Evolutionary conservation across 495 filamentous ascomycete genomes (phyloP).

Genomic region (Neurospora sp.): DNA sequence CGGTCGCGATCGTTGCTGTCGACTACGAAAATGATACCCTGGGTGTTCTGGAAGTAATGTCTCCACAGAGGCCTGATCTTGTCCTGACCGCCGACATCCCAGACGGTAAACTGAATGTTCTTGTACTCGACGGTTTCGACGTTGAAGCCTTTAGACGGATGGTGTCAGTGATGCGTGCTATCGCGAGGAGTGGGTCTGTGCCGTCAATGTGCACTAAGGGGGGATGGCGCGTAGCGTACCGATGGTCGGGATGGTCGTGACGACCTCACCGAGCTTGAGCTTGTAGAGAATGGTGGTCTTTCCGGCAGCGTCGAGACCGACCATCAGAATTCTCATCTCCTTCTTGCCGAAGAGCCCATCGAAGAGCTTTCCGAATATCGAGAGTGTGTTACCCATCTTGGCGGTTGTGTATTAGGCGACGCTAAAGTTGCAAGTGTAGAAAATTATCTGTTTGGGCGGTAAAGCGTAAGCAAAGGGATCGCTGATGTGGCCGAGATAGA

Average conservation of each 20-base stretch:
- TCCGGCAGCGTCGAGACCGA: constrained; percentile 96
- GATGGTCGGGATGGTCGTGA: constrained; percentile 98
- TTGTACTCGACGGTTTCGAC: constrained; percentile 99
- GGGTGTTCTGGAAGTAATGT: constrained; percentile 99
- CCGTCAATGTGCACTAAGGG: background rate
- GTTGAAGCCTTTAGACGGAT: constrained; percentile 70
- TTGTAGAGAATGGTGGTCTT: constrained; percentile 99
- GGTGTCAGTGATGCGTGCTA: constrained; percentile 17
- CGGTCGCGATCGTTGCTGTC: constrained; percentile 99
- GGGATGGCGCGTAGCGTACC: constrained; percentile 52
- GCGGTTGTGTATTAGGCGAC: constrained; percentile 11
- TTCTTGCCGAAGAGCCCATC: constrained; percentile 96
- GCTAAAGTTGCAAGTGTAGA: constrained; percentile 5
- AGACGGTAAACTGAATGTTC: constrained; percentile 99
- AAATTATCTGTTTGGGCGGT: constrained; percentile 3
- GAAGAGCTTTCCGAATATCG: constrained; percentile 44
- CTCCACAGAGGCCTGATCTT: constrained; percentile 99
- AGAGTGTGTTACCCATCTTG: constrained; percentile 23
- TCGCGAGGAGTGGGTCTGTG: background rate
- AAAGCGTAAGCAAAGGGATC: constrained; percentile 7
- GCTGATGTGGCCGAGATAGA: background rate
- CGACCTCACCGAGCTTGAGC: constrained; percentile 99
- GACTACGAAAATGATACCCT: constrained; percentile 99
- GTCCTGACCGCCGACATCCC: constrained; percentile 99
- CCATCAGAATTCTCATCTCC: constrained; percentile 99